phyloP scores from a whole-genome alignment of 306 rosid species.

The Pyrus bretschneideri region DNA sequence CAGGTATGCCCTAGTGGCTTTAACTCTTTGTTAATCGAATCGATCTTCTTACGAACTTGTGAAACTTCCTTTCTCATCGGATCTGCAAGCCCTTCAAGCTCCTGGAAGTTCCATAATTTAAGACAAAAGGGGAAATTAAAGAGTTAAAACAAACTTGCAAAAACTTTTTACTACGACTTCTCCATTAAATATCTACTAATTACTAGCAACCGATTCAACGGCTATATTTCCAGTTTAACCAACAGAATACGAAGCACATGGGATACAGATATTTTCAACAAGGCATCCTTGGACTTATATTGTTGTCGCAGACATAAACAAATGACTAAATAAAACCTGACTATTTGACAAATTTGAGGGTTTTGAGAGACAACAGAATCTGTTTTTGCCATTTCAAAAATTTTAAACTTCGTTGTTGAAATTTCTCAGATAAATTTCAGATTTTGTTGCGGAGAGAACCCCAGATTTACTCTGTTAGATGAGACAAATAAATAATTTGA shows the following conservation, averaged over 20 bases:
- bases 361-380: not conserved
- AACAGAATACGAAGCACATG: not conserved
- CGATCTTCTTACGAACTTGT: slow-evolving; percentile 79
- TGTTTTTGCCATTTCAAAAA: slow-evolving; percentile 5
- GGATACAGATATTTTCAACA: not conserved
- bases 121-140: not conserved
- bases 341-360: not conserved
- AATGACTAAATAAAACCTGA: slow-evolving; percentile 11
- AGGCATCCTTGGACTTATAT: not conserved
- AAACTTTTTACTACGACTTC: too few relatives aligned
- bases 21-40: slow-evolving; percentile 86
- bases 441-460: slow-evolving; percentile 7
- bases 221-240: not conserved
- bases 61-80: slow-evolving; percentile 95
- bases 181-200: not conserved
- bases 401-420: not conserved
- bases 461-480: not conserved
- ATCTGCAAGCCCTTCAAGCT: slow-evolving; percentile 83
- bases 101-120: slow-evolving; percentile 38
- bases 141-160: not conserved
- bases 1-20: slow-evolving; percentile 93
- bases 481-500: not conserved
- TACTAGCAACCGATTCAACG: not conserved
- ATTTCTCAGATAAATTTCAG: not conserved
- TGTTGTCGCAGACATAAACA: not conserved